Percentiles rank a stretch among this genome's conserved stretches.
Evolutionary conservation across 768 basidiomycete genomes (phyloP).

Genomic region (Tephrocybe sp.): DNA sequence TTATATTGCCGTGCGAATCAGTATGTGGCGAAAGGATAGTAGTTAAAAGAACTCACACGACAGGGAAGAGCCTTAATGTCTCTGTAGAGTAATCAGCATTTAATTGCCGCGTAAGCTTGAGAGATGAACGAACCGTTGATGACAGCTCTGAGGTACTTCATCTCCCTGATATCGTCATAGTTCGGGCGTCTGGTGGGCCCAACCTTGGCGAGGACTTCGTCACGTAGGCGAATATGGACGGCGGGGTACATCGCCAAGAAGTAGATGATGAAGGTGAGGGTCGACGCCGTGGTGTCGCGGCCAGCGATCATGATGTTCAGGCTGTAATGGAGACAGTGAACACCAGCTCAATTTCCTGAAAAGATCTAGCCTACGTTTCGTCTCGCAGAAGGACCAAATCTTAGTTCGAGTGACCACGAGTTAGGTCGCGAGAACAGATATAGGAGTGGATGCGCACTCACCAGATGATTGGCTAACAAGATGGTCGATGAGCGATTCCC

Average conservation of each 20-base stretch:
- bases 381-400: conserved; percentile 49
- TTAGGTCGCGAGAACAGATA: too few species aligned
- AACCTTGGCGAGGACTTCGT: conserved; percentile 55
- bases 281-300: conserved; percentile 45
- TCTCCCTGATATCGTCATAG: conserved; percentile 56
- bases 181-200: conserved; percentile 49
- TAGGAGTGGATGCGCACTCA: too few species aligned
- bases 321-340: conserved; percentile 17
- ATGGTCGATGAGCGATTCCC: conserved; percentile 55
- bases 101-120: not conserved
- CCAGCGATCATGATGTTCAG: conserved; percentile 51
- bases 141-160: conserved; percentile 66
- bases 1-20: conserved; percentile 13
- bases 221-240: conserved; percentile 45
- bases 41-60: conserved; percentile 38
- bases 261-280: conserved; percentile 42
- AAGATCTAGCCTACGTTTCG: conserved; percentile 33
- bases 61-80: conserved; percentile 55
- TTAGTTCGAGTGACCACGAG: too few species aligned
- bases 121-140: conserved; percentile 50
- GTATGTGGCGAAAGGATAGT: not conserved
- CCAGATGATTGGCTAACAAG: conserved; percentile 50
- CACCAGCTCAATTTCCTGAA: too few species aligned
- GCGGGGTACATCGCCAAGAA: conserved; percentile 52
- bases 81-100: conserved; percentile 28